phyloP scores from a whole-genome alignment of 352 stramenopile genomes.

The Globisporangium irregulare region DNA sequence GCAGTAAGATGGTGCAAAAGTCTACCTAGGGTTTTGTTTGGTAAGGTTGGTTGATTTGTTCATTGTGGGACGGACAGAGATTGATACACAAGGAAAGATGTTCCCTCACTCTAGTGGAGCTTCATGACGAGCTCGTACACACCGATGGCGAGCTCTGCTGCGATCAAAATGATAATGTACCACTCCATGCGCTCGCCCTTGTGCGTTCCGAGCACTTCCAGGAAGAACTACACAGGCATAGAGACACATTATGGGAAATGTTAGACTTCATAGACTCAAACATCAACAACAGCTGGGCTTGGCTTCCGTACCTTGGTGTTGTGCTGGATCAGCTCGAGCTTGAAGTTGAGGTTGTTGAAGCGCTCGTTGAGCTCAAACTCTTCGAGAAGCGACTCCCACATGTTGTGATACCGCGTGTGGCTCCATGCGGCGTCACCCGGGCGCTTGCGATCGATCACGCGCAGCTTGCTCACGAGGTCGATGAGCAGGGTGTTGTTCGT shows the following conservation, averaged over 20 bases:
- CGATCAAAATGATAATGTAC: conserved; percentile 98
- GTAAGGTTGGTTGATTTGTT: background rate
- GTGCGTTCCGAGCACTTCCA: conserved; percentile 95
- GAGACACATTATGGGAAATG: conserved; percentile 5
- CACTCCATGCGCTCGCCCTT: conserved; percentile 95
- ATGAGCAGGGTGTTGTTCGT: conserved; percentile 97
- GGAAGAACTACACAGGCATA: conserved; percentile 87
- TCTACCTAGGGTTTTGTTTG: conserved; percentile 4
- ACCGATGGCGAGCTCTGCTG: conserved; percentile 91
- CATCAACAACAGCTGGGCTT: background rate
- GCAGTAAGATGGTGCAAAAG: background rate
- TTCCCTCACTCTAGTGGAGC: conserved; percentile 33
- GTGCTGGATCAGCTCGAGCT: conserved; percentile 96
- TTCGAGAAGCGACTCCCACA: conserved; percentile 85
- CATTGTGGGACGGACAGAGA: background rate
- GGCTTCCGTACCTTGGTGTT: conserved; percentile 91
- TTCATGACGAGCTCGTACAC: conserved; percentile 81
- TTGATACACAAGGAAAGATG: background rate
- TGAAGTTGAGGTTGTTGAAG: conserved; percentile 97
- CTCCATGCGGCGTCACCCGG: conserved; percentile 94
- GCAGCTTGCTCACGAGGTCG: conserved; percentile 95
- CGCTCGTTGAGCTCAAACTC: conserved; percentile 94
- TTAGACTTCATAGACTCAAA: conserved; percentile 8
- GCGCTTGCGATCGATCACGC: conserved; percentile 93
- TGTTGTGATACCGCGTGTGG: conserved; percentile 92